Evolutionary conservation across 1,284 basidiomycete genomes (phyloP).

Genomic region (Pulchroboletus neoregius): DNA sequence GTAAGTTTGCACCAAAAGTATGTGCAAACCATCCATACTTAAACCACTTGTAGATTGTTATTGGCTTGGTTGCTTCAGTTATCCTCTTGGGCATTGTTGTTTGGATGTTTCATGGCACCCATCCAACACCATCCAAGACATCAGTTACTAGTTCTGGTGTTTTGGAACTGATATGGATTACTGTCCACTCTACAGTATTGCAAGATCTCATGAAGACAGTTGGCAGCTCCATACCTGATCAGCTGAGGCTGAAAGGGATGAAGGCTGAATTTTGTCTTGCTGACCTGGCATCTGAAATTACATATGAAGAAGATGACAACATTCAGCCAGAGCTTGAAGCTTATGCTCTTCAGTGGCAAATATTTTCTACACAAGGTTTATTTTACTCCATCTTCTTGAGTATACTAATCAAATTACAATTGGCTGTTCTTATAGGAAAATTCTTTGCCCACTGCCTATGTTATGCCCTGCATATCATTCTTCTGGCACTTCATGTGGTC

Average conservation of each 20-base stretch:
- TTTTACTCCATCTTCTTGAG: too few relatives aligned
- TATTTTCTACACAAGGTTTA: too few relatives aligned
- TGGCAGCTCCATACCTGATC: background rate
- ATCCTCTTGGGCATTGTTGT: background rate
- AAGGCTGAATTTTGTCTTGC: slow-evolving; percentile 2
- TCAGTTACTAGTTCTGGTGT: background rate
- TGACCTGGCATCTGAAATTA: background rate
- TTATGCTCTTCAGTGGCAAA: too few relatives aligned
- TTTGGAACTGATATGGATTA: slow-evolving; percentile 1
- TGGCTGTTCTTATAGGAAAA: too few relatives aligned
- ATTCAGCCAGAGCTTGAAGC: too few relatives aligned
- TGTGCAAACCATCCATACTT: background rate
- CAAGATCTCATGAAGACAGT: background rate
- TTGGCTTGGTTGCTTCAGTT: slow-evolving; percentile 8
- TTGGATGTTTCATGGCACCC: background rate
- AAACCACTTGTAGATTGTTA: background rate
- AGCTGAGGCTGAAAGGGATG: slow-evolving; percentile 1
- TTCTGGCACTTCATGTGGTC: slow-evolving; percentile 2
- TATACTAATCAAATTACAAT: too few relatives aligned
- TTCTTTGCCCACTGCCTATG: background rate
- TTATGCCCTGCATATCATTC: slow-evolving; percentile 1
- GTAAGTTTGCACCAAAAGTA: background rate
- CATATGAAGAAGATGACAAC: too few relatives aligned
- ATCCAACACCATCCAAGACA: background rate
- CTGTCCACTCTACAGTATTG: background rate